phyloP scores from a whole-genome alignment of 306 rosid genomes.

The Prunus mume region DNA sequence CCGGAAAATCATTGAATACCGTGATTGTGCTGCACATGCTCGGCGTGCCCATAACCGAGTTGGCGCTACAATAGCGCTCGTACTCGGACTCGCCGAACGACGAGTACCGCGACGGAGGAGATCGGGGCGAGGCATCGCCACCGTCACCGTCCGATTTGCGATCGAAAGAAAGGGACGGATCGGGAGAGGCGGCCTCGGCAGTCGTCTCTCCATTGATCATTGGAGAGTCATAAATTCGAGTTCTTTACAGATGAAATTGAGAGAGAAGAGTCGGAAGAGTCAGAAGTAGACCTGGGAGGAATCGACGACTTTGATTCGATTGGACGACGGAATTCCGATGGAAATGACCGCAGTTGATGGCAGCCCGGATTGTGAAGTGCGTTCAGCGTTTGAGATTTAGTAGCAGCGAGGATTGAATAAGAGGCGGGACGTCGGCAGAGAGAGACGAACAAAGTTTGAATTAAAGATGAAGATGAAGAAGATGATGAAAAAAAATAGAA shows the following conservation, averaged over 20 bases:
- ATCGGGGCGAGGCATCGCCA: slow-evolving; percentile 15
- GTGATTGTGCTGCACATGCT: slow-evolving; percentile 68
- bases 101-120: slow-evolving; percentile 51
- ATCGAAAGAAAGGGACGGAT: slow-evolving; percentile 42
- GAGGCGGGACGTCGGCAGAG: neutral
- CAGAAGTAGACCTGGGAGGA: slow-evolving; percentile 27
- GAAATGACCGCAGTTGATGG: neutral
- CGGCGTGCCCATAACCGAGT: slow-evolving; percentile 82
- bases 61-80: slow-evolving; percentile 87
- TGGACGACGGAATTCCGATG: neutral
- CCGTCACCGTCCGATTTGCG: slow-evolving; percentile 35
- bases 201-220: slow-evolving; percentile 50
- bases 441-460: neutral
- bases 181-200: slow-evolving; percentile 32
- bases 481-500: no score
- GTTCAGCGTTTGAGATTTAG: neutral
- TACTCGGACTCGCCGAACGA: slow-evolving; percentile 86
- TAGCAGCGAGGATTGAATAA: neutral
- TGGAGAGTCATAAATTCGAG: slow-evolving; percentile 5
- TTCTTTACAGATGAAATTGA: neutral
- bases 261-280: neutral
- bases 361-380: slow-evolving; percentile 1
- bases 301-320: slow-evolving; percentile 7
- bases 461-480: neutral
- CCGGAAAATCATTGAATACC: slow-evolving; percentile 58